Conservation (phyloP, 2,329 filamentous ascomycete species). For the Orbilia blumenaviensis region DNA sequence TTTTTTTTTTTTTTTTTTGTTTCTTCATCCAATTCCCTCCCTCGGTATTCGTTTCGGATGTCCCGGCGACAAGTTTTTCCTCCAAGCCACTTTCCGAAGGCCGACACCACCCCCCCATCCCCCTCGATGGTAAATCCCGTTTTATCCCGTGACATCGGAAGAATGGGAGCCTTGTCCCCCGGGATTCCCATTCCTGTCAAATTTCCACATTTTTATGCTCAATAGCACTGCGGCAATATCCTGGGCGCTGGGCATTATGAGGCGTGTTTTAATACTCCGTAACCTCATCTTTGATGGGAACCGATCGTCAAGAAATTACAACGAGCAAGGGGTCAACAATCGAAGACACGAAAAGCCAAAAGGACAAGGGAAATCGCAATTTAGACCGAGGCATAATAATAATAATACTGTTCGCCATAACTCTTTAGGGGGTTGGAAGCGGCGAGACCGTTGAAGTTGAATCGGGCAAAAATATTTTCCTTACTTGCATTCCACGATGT, state of each 20-base stretch:
- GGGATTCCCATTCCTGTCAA: constrained; percentile 49
- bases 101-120: background rate
- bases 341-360: background rate
- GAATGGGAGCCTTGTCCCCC: constrained; percentile 33
- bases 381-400: background rate
- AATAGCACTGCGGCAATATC: constrained; percentile 27
- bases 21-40: constrained; percentile 6
- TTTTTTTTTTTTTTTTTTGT: background rate
- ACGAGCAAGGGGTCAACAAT: constrained; percentile 28
- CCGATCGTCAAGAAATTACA: constrained; percentile 48
- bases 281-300: constrained; percentile 28
- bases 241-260: constrained; percentile 42
- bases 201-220: constrained; percentile 49
- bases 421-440: no score
- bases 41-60: constrained; percentile 23
- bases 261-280: constrained; percentile 53
- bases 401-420: no score
- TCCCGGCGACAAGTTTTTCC: constrained; percentile 18
- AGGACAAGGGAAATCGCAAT: background rate
- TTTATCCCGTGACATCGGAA: constrained; percentile 41
- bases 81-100: background rate
- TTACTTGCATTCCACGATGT: constrained; percentile 5
- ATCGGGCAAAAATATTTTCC: background rate
- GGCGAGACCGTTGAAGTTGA: constrained; percentile 6
- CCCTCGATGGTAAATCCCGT: constrained; percentile 7